A percentile compares a stretch with the other conserved stretches of the same genome.
These are phyloP conservation scores for Penicillium sp. DNA, from an alignment of 2,329 filamentous ascomycete species.

Conservation along the genomic window DNA sequence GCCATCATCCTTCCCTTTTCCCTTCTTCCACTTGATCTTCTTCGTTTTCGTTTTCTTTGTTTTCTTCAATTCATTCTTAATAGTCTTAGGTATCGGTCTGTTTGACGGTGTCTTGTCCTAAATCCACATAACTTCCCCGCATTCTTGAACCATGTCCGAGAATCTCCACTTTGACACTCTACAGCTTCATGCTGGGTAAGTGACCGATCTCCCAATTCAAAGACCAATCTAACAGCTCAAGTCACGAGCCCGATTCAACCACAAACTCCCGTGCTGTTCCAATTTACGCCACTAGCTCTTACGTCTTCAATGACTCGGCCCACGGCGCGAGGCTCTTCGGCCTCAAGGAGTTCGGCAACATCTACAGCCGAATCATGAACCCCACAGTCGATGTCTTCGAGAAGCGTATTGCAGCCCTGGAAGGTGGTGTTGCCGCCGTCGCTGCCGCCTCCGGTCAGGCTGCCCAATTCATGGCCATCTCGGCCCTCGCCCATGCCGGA, in stretches of 20 bases:
- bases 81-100: neutral
- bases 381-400: constrained; percentile 95
- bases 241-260: constrained; percentile 73
- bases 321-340: constrained; percentile 93
- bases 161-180: constrained; percentile 72
- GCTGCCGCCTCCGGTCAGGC: constrained; percentile 83
- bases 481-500: constrained; percentile 77
- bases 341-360: constrained; percentile 95
- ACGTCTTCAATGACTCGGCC: constrained; percentile 90
- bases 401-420: constrained; percentile 91
- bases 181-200: constrained; percentile 80
- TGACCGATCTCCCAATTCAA: constrained; percentile 8
- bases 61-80: neutral
- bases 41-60: neutral
- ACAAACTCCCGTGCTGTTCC: constrained; percentile 90
- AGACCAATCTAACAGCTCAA: constrained; percentile 37
- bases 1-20: neutral
- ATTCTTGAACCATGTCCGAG: constrained; percentile 33
- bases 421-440: constrained; percentile 84
- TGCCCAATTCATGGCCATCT: constrained; percentile 87
- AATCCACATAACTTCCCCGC: constrained; percentile 2
- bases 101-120: neutral
- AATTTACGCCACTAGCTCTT: constrained; percentile 95
- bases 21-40: neutral
- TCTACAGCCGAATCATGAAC: constrained; percentile 97